Base-by-base conservation (phyloP, 768 basidiomycete genomes). In the Xerocomellus amylosporus region DNA sequence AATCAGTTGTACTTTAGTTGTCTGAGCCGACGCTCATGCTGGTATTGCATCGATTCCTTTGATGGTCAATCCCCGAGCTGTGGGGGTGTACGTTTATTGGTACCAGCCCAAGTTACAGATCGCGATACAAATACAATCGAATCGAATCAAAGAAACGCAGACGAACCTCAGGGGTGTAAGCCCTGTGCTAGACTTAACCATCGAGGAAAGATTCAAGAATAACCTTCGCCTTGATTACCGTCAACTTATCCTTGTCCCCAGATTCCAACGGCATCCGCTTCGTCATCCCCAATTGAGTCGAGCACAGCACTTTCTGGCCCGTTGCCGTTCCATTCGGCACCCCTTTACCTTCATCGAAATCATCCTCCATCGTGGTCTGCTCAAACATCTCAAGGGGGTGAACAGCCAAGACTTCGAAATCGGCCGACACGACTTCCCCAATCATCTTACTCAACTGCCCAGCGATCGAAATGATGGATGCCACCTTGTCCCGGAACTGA, bases 221-320 rank as follows among this genome's bases (percentile, higher is more conserved):
- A 8, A 60, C 58, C 36, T 53, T 60, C 1, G 50, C 36, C 43
- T 56, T 60, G 28, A 46, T 5, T 31, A 53, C 48, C 13, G 51
- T 50, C 47, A 40, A 36, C 15, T 28, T 41, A 19, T 53, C 28
- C 2, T 24, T 38, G 22, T 42, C 22, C 4, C 51, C 51, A 14
- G 17, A 34, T 14, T 47, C 51, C 26, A 30, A 5, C 34, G 31
- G 51, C 24, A 36, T 41, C 42, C 36, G 22, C 47, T 61, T 61
- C 31, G 37, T 60, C 58, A 61, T 31, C 20, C 59, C 59, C 51
- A 61, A 22, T 0, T 58, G 44, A 24, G 59, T 53, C 28, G 58
- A 36, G 33, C 59, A 61, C 37, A 61, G 30, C 14, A 60, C 50
- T 17, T 53, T 61, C 22, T 50, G 36, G 20, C 48, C 54, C 17